Base-by-base conservation (phyloP, 2,329 filamentous ascomycete species). In the Cladophialophora exuberans region DNA sequence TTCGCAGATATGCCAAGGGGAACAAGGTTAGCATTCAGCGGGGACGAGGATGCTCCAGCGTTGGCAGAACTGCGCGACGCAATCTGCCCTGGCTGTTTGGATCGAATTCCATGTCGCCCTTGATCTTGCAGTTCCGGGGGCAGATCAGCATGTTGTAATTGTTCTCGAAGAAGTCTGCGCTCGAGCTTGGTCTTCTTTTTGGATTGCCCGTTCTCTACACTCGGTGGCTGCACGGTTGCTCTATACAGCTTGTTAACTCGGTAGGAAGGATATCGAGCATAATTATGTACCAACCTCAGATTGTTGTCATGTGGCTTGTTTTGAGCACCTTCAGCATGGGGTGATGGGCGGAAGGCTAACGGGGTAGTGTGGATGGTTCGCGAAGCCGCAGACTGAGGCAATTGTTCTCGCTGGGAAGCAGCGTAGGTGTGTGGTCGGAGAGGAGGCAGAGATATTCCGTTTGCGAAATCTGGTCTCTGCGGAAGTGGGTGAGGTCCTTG, bases 201-300 rank as follows among this genome's bases (percentile, higher is more conserved):
- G n/a, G n/a, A n/a, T n/a, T n/a, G n/a, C n/a, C n/a, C n/a, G n/a
- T n/a, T n/a, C n/a, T n/a, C n/a, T n/a, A n/a, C n/a, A n/a, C n/a
- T n/a, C n/a, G n/a, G n/a, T n/a, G n/a, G n/a, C n/a, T n/a, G n/a
- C n/a, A n/a, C n/a, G n/a, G n/a, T n/a, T n/a, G 54, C 30, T 50
- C 61, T 63, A 48, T 62, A 60, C 44, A 49, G 11, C 33, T 64
- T 64, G 62, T 65, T 46, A 65, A 65, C 56, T 56, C 61, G 62
- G 62, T 62, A 61, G 41, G 48, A 55, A 42, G 63, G 48, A 61
- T 64, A 63, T 52, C 57, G 60, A 61, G 54, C 50, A 39, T 58
- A 59, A 15, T 45, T 56, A 33, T 61, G 55, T 25, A 65, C 62
- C 62, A 51, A 65, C 62, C 63, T 64, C 35, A 61, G 31, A 36